These are phyloP conservation scores for Monilinia laxa DNA, from an alignment of 2,329 filamentous ascomycete species.

Conservation along the genomic window DNA sequence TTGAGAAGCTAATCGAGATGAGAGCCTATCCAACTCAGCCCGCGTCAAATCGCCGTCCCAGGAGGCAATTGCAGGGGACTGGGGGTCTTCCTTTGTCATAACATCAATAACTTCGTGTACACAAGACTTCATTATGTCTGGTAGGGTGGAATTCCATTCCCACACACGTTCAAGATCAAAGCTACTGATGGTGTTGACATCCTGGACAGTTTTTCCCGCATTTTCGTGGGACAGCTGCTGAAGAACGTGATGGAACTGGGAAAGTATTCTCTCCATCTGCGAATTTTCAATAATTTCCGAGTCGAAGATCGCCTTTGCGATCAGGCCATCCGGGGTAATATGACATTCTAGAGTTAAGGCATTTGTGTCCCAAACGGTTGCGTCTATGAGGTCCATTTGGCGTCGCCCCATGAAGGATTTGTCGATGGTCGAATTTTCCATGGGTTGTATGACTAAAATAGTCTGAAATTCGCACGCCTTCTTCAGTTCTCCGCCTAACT, in stretches of 20 bases:
- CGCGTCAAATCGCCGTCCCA: conserved; percentile 18
- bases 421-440: conserved; percentile 3
- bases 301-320: conserved; percentile 18
- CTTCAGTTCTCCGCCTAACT: conserved; percentile 24
- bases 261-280: conserved; percentile 17
- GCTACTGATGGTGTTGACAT: conserved; percentile 17
- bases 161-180: conserved; percentile 19
- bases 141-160: conserved; percentile 28
- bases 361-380: conserved; percentile 14
- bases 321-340: neutral
- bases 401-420: conserved; percentile 8
- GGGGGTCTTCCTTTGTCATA: conserved; percentile 21
- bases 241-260: conserved; percentile 12
- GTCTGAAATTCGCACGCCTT: conserved; percentile 31
- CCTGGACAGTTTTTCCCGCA: neutral
- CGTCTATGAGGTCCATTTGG: neutral
- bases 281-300: neutral
- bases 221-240: conserved; percentile 7
- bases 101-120: conserved; percentile 32
- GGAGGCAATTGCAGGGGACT: conserved; percentile 21
- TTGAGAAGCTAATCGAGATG: conserved; percentile 18
- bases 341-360: conserved; percentile 9
- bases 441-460: conserved; percentile 31
- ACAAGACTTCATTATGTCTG: conserved; percentile 21
- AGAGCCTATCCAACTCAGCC: conserved; percentile 5